These are phyloP conservation scores for Boletus vinaceobasis DNA, from an alignment of 768 basidiomycete species.

Conservation along the genomic window DNA sequence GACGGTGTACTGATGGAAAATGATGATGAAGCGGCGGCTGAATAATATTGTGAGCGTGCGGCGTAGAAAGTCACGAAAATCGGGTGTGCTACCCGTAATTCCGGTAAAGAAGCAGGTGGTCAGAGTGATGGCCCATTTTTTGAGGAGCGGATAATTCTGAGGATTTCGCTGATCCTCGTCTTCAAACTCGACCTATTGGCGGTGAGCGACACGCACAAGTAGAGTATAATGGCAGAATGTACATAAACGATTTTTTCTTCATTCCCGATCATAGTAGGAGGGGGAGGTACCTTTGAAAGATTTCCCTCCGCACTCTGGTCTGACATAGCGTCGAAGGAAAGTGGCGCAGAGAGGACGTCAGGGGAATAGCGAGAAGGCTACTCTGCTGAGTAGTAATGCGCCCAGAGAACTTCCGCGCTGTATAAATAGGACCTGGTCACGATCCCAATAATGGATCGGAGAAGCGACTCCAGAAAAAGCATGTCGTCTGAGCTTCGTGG, in stretches of 20 bases:
- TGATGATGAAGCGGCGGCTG: constrained; percentile 48
- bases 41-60: neutral
- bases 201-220: neutral
- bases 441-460: neutral
- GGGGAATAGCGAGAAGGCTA: neutral
- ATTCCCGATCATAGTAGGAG: neutral
- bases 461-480: neutral
- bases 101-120: constrained; percentile 25
- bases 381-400: neutral
- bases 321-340: constrained; percentile 8
- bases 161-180: constrained; percentile 39
- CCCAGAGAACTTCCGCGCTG: neutral
- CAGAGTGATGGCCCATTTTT: constrained; percentile 44
- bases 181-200: constrained; percentile 37
- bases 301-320: neutral
- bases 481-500: neutral
- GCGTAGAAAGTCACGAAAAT: neutral
- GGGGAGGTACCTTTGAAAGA: neutral
- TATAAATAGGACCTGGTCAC: constrained; percentile 16
- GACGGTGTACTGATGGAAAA: constrained; percentile 54
- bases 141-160: constrained; percentile 31
- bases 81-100: constrained; percentile 14
- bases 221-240: neutral
- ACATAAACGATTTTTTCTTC: constrained; percentile 15
- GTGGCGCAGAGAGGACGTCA: neutral